Evolutionary conservation across 2,329 filamentous ascomycete genomes (phyloP).

Genomic region (Macrophomina phaseolina): DNA sequence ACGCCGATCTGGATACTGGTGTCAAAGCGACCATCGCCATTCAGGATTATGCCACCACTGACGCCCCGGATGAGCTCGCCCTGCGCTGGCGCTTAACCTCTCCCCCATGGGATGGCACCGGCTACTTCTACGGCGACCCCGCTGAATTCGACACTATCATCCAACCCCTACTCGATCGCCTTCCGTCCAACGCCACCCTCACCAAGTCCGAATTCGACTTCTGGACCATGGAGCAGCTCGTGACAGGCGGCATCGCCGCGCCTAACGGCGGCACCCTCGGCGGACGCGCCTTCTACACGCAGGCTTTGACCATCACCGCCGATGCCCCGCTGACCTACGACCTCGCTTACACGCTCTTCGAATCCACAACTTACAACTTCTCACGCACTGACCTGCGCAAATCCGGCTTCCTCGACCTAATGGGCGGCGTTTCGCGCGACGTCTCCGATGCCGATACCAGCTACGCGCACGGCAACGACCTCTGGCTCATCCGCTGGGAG

Average conservation of each 20-base stretch:
- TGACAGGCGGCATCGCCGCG: constrained; percentile 14
- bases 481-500: constrained; percentile 36
- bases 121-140: constrained; percentile 32
- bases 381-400: constrained; percentile 32
- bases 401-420: constrained; percentile 33
- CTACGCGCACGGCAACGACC: constrained; percentile 31
- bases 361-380: constrained; percentile 28
- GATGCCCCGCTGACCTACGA: constrained; percentile 30
- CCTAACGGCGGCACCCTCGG: constrained; percentile 31
- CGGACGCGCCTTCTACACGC: constrained; percentile 31
- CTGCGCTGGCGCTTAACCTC: constrained; percentile 32
- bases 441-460: constrained; percentile 30
- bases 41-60: constrained; percentile 31
- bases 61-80: constrained; percentile 32
- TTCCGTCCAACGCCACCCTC: constrained; percentile 30
- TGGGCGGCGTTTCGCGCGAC: constrained; percentile 32
- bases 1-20: constrained; percentile 30
- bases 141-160: constrained; percentile 31
- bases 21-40: constrained; percentile 30
- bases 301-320: constrained; percentile 30
- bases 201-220: constrained; percentile 31
- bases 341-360: constrained; percentile 30
- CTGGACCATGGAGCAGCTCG: constrained; percentile 31
- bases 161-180: constrained; percentile 29
- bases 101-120: constrained; percentile 29